These are phyloP conservation scores for Gamarada debralockiae DNA, from an alignment of 495 filamentous ascomycete species.

Conservation along the genomic window DNA sequence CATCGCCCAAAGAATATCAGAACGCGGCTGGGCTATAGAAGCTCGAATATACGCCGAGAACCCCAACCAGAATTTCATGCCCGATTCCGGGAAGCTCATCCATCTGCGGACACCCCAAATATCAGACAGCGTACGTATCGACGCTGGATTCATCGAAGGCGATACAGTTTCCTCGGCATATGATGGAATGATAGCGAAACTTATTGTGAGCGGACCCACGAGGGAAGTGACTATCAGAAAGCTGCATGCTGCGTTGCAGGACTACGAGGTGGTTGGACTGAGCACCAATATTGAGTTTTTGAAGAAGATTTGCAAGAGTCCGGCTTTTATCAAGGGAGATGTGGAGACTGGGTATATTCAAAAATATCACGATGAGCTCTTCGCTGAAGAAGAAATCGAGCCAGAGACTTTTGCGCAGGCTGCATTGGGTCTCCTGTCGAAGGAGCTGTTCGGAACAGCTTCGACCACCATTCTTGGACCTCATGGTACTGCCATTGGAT, in stretches of 20 bases:
- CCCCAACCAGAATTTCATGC: slow-evolving; percentile 83
- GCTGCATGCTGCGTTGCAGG: slow-evolving; percentile 72
- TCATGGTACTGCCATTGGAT: slow-evolving; percentile 51
- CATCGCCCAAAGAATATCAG: slow-evolving; percentile 71
- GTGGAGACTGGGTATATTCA: slow-evolving; percentile 97
- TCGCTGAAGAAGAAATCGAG: slow-evolving; percentile 46
- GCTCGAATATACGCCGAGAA: slow-evolving; percentile 97
- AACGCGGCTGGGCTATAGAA: slow-evolving; percentile 83
- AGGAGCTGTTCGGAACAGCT: slow-evolving; percentile 26
- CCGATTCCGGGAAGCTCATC: slow-evolving; percentile 84
- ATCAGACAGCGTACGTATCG: slow-evolving; percentile 74
- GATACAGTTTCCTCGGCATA: slow-evolving; percentile 95
- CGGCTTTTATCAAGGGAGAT: slow-evolving; percentile 78
- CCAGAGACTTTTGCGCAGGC: slow-evolving; percentile 78
- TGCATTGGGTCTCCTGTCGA: slow-evolving; percentile 65
- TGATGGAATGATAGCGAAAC: slow-evolving; percentile 98
- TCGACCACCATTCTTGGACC: slow-evolving; percentile 17
- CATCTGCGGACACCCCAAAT: slow-evolving; percentile 73
- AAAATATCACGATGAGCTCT: slow-evolving; percentile 75
- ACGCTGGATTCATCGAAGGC: slow-evolving; percentile 86
- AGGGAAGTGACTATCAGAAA: slow-evolving; percentile 81
- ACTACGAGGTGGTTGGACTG: slow-evolving; percentile 90
- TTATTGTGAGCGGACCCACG: slow-evolving; percentile 82
- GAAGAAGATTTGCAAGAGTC: slow-evolving; percentile 75
- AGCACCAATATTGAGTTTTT: slow-evolving; percentile 97